Conservation (phyloP, 345 rosid genomes). For the Fremontodendron californicum region DNA sequence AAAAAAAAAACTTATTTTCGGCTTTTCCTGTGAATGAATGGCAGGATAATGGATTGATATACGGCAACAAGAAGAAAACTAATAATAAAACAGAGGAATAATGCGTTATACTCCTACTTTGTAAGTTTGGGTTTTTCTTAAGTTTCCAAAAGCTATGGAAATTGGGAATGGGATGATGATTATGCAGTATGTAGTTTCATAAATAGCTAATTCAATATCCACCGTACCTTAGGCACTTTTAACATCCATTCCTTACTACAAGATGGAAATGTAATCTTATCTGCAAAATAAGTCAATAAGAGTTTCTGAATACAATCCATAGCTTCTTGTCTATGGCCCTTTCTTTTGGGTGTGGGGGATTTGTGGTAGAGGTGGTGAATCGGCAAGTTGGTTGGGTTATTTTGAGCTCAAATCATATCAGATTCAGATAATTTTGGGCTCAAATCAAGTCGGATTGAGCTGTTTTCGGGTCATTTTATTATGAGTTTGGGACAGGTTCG, state of each 20-base stretch:
- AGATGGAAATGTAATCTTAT: neutral
- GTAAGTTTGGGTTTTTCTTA: neutral
- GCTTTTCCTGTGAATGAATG: neutral
- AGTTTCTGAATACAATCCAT: neutral
- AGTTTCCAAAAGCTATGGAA: neutral
- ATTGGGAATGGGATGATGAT: neutral
- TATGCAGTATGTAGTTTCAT: neutral
- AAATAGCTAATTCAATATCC: neutral
- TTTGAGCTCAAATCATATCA: neutral
- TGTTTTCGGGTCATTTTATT: neutral
- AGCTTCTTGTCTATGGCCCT: neutral
- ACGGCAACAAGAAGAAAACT: conserved; percentile 17
- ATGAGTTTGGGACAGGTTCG: neutral
- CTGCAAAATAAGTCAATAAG: neutral
- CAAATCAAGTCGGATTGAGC: neutral
- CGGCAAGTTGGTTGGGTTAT: neutral
- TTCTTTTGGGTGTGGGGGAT: neutral
- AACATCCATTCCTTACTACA: neutral
- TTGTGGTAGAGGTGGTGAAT: neutral
- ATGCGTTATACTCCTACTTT: neutral
- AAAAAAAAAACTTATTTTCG: neutral
- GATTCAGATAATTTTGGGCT: neutral
- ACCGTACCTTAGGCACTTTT: neutral
- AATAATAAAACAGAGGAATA: conserved; percentile 13
- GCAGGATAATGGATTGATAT: conserved; percentile 19